phyloP scores from a whole-genome alignment of 2,329 filamentous ascomycete genomes.

The Diaporthe longicolla region DNA sequence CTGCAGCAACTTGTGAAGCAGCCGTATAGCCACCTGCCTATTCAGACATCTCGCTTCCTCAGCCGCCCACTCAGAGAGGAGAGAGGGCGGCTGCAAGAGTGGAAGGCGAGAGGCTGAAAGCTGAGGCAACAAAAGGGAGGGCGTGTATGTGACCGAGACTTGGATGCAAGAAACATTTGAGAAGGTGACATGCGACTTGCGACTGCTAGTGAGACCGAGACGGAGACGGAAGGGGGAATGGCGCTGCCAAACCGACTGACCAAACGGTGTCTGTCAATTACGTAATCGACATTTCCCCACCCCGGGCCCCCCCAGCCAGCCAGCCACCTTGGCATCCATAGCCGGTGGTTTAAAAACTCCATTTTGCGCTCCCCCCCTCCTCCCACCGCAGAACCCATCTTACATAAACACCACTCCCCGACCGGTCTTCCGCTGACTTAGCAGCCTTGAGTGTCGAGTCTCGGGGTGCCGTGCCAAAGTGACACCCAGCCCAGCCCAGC shows the following conservation, averaged over 20 bases:
- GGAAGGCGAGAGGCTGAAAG: background rate
- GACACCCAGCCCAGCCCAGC: conserved; percentile 9
- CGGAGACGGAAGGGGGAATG: conserved; percentile 16
- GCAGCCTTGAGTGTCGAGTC: conserved; percentile 36
- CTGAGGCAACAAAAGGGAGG: conserved; percentile 10
- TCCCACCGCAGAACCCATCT: conserved; percentile 37
- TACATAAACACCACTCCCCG: conserved; percentile 42
- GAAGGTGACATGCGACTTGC: background rate
- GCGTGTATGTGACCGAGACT: background rate
- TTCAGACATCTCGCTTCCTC: background rate
- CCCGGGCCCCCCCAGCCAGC: background rate
- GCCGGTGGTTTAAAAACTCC: conserved; percentile 36
- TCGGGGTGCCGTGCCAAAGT: conserved; percentile 20
- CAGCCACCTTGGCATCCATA: conserved; percentile 6
- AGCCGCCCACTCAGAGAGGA: background rate
- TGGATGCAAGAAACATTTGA: background rate
- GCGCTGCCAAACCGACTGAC: background rate
- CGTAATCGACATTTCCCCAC: conserved; percentile 35
- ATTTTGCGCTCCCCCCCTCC: conserved; percentile 14
- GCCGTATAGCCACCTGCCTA: conserved; percentile 13
- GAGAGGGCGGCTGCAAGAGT: background rate
- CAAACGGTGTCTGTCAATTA: conserved; percentile 21
- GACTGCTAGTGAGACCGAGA: background rate
- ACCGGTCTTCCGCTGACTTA: conserved; percentile 41
- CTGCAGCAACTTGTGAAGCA: background rate